A percentile compares a stretch with the other conserved stretches of the same genome.
These are phyloP conservation scores for Entomortierella parvispora DNA, from an alignment of 192 early-diverging fungal genomes.

Conservation along the genomic window DNA sequence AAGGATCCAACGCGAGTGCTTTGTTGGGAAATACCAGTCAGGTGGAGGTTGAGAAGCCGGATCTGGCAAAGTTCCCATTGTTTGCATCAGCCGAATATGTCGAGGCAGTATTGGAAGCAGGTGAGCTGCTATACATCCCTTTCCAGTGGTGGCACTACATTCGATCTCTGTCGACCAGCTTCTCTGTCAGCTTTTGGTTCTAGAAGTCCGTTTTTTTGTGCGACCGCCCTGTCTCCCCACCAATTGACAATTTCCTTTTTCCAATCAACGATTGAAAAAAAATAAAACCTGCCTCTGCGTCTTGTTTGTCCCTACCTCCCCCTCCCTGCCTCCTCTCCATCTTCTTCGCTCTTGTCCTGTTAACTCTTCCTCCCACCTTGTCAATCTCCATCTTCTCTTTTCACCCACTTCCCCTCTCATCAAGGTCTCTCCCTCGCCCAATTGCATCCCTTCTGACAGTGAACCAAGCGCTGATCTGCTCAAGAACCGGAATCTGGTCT, in stretches of 20 bases:
- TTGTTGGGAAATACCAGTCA: conserved; percentile 81
- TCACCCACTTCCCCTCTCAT: conserved; percentile 10
- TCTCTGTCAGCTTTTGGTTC: conserved; percentile 94
- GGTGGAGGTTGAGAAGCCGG: conserved; percentile 75
- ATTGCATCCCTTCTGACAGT: background rate
- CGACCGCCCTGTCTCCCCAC: too few relatives aligned
- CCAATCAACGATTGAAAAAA: too few relatives aligned
- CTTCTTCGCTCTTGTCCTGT: conserved; percentile 2
- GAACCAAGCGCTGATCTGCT: background rate
- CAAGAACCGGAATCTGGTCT: background rate
- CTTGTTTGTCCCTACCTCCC: conserved; percentile 2
- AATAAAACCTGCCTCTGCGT: too few relatives aligned
- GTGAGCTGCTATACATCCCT: conserved; percentile 90
- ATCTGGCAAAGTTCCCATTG: conserved; percentile 62
- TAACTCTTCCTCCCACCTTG: conserved; percentile 3
- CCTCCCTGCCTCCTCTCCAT: background rate
- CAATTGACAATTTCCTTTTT: background rate
- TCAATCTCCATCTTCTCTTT: background rate
- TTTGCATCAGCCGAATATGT: conserved; percentile 68
- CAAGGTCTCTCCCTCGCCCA: background rate
- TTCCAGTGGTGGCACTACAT: conserved; percentile 95
- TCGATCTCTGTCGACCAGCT: conserved; percentile 74
- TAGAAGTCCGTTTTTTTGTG: conserved; percentile 30
- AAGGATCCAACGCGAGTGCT: conserved; percentile 12
- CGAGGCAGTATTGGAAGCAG: conserved; percentile 77